Percentiles rank a stretch among this genome's conserved stretches.
phyloP scores from a whole-genome alignment of 305 asterid species.

The Fraxinus nigra region DNA sequence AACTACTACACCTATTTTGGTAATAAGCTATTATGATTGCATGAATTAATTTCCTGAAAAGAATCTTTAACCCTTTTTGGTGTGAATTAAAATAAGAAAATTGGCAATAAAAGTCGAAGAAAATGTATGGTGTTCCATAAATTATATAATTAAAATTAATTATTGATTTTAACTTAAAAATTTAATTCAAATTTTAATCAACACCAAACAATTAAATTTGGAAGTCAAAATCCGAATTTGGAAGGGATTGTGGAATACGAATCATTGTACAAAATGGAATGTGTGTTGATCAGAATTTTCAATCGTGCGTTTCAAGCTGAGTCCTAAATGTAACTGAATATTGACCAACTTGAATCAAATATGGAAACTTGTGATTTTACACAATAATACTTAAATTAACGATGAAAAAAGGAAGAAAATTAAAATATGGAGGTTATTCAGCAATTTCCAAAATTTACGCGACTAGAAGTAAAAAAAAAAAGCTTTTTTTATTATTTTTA shows the following conservation, averaged over 20 bases:
- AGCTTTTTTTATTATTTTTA: too few species aligned
- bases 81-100: not conserved
- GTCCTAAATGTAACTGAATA: not conserved
- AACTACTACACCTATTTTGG: not conserved
- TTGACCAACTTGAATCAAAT: not conserved
- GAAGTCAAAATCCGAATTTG: not conserved
- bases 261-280: not conserved
- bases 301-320: not conserved
- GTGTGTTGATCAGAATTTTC: not conserved
- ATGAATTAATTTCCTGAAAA: not conserved
- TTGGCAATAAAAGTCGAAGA: too few species aligned
- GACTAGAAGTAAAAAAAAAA: not conserved
- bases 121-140: too few species aligned
- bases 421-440: not conserved
- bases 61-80: not conserved
- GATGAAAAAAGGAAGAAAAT: not conserved
- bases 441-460: not conserved
- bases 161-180: too few species aligned
- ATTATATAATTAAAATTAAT: too few species aligned
- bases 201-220: too few species aligned
- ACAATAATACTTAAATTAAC: not conserved
- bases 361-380: not conserved
- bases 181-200: too few species aligned
- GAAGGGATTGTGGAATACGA: not conserved
- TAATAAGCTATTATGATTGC: not conserved